Evolutionary conservation across 1,139 yeast genomes (phyloP).

Genomic region (Blastobotrys elegans): DNA sequence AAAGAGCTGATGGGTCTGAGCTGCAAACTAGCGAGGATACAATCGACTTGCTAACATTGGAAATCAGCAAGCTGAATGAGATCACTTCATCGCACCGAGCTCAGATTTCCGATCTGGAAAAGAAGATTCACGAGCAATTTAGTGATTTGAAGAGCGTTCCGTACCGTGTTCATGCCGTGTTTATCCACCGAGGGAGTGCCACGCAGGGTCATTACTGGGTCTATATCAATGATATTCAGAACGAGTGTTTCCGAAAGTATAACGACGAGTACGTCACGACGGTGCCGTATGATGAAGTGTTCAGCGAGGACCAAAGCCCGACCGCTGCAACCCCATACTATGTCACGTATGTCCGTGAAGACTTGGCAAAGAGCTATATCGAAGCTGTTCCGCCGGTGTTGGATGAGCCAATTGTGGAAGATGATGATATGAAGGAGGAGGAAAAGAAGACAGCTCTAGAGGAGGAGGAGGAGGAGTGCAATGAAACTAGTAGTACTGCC

Average conservation of each 20-base stretch:
- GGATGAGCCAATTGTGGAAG: not conserved
- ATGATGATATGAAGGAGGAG: not conserved
- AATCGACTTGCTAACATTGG: conserved; percentile 11
- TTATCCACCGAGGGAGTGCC: conserved; percentile 94
- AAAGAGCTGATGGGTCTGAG: conserved; percentile 16
- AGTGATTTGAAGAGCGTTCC: conserved; percentile 56
- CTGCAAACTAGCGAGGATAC: conserved; percentile 15
- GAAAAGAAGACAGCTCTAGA: too few relatives aligned
- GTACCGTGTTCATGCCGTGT: conserved; percentile 82
- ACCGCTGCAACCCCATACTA: conserved; percentile 93
- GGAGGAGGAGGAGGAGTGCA: too few relatives aligned
- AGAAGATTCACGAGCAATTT: conserved; percentile 54
- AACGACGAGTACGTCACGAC: conserved; percentile 89
- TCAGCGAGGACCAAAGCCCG: conserved; percentile 48
- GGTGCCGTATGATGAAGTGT: conserved; percentile 68
- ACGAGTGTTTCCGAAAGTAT: conserved; percentile 73
- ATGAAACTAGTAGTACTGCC: too few relatives aligned
- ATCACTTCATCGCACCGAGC: conserved; percentile 36
- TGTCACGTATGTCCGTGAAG: conserved; percentile 73
- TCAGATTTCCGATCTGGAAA: conserved; percentile 44
- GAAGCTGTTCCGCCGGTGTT: conserved; percentile 45
- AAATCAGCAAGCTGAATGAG: conserved; percentile 27
- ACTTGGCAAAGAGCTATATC: conserved; percentile 51
- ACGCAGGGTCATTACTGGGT: conserved; percentile 97
- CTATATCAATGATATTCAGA: conserved; percentile 72